Evolutionary conservation across 352 stramenopile species (phyloP), one percentile per base, ranked within the genome.

Genomic region (Pythium volutum): DNA sequence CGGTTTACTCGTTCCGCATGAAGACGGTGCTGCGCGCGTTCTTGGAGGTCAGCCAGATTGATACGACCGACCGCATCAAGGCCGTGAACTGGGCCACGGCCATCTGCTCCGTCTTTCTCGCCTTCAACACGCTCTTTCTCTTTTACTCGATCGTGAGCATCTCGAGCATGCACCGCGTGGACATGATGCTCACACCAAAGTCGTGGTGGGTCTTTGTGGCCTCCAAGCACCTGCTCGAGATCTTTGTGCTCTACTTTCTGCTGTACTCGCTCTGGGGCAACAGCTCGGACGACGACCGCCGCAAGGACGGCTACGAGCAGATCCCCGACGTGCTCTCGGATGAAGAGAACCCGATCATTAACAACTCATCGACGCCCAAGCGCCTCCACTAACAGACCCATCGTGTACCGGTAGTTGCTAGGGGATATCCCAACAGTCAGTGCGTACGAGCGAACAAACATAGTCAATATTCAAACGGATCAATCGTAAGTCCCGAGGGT

Each of bases 1-100:
- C 92, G 11, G 91, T 98, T 41, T 98, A 98, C 73, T 97, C 86
- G 47, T 97, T 97, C 73, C 78, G 93, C 51, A 98, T 99, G 77
- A 91, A 96, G 55, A 98, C 92, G 1, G 96, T 99, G 49, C 74
- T 99, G 10, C 93, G 91, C 51, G 97, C 96, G 2, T 88, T 99
- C 43, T 84, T 97, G 6, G 94, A 97, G 39, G 96, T 99, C 22
- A 98, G 97, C 60, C 93, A 98, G 72, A 97, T 99, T 43, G 95
- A 96, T 36, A 98, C 95, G 15, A 97, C 97, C n/a, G 91, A 88
- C 59, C 90, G 97, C 61, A 97, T 99, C 36, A 95, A 93, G 61
- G 87, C 93, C 4, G 97, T 99, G 48, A 91, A 98, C 33, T 98
- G 91, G 83, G 97, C 97, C 41, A 98, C 95, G 16, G 85, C 94